Evolutionary conservation across 2,329 filamentous ascomycete genomes (phyloP).

Genomic region (Cytospora schulzeri): DNA sequence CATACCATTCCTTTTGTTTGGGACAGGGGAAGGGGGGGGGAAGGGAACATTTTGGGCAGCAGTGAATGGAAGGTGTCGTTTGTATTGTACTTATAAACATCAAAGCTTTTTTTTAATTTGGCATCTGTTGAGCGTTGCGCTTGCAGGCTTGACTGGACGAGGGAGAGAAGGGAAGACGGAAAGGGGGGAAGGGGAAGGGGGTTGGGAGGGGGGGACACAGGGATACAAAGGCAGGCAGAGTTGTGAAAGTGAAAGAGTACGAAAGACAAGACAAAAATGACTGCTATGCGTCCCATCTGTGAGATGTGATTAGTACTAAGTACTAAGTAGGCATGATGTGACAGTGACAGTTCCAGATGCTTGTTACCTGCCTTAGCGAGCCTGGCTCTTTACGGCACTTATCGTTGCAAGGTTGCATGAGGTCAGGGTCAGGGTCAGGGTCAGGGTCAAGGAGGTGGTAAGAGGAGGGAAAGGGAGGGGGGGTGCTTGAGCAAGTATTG

Average conservation of each 20-base stretch:
- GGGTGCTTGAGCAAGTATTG: too few relatives aligned
- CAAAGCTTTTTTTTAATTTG: slow-evolving; percentile 32
- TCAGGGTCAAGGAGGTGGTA: too few relatives aligned
- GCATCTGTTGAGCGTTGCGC: slow-evolving; percentile 41
- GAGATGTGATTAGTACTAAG: neutral
- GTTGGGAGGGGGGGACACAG: neutral
- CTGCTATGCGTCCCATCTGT: neutral
- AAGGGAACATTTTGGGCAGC: neutral
- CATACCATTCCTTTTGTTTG: slow-evolving; percentile 25
- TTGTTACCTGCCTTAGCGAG: neutral
- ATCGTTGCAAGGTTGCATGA: too few relatives aligned
- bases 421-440: too few relatives aligned
- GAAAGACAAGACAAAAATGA: neutral
- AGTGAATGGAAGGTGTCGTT: slow-evolving; percentile 12
- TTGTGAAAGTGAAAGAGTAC: neutral
- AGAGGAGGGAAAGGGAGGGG: too few relatives aligned
- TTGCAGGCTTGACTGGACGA: slow-evolving; percentile 29
- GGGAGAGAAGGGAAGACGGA: neutral
- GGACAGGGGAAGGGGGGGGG: slow-evolving; percentile 8
- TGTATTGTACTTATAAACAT: slow-evolving; percentile 18
- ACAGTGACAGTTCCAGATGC: neutral
- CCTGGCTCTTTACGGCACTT: neutral
- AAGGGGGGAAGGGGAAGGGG: neutral
- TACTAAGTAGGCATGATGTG: too few relatives aligned
- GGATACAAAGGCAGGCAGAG: neutral